Conservation (phyloP, 768 basidiomycete genomes). For the Russula abietina region DNA sequence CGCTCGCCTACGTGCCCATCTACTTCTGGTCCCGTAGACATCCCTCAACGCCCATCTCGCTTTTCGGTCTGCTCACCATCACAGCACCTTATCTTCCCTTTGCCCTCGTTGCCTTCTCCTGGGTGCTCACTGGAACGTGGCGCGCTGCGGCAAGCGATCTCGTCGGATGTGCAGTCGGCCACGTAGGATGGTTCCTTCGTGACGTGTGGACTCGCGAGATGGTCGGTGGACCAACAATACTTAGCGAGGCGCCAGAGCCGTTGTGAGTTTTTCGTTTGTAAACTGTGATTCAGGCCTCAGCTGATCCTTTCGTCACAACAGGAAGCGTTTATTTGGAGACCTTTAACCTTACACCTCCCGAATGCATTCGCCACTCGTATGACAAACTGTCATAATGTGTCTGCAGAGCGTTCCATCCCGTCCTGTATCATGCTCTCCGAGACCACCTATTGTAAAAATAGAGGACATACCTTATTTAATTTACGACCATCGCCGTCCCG, state of each 20-base stretch:
- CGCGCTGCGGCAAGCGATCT: constrained; percentile 77
- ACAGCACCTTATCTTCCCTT: constrained; percentile 93
- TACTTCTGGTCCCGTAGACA: constrained; percentile 97
- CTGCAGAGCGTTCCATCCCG: neutral
- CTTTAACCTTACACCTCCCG: constrained; percentile 21
- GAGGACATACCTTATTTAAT: neutral
- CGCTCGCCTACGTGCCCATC: constrained; percentile 90
- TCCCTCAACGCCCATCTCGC: constrained; percentile 89
- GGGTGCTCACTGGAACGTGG: constrained; percentile 79
- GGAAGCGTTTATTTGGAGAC: constrained; percentile 66
- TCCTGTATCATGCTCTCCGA: neutral
- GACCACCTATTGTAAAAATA: neutral
- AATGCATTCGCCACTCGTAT: neutral
- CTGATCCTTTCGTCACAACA: constrained; percentile 27
- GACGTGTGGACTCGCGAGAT: constrained; percentile 89
- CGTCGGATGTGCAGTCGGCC: constrained; percentile 81
- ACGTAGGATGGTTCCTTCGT: constrained; percentile 76
- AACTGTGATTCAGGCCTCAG: neutral
- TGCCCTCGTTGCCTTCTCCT: constrained; percentile 83
- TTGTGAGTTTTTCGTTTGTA: constrained; percentile 46
- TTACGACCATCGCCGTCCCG: neutral
- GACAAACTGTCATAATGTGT: neutral
- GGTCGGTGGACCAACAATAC: constrained; percentile 63
- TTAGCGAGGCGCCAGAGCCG: constrained; percentile 64
- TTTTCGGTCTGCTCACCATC: constrained; percentile 93